A percentile compares a stretch with the other conserved stretches of the same genome.
phyloP scores from a whole-genome alignment of 495 filamentous ascomycete species.

The Bacidia rubella region DNA sequence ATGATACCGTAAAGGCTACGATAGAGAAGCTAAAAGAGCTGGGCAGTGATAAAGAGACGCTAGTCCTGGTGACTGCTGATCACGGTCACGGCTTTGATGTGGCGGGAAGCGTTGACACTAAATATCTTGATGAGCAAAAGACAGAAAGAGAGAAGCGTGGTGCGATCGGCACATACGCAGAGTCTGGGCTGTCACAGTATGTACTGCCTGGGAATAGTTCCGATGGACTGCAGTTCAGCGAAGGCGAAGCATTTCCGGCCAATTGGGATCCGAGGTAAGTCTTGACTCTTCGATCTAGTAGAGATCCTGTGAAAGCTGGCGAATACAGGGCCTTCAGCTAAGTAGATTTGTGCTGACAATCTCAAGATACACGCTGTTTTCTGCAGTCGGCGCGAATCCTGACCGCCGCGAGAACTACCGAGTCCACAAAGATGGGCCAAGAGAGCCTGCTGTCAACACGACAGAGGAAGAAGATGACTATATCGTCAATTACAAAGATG shows the following conservation, averaged over 20 bases:
- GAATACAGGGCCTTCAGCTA: too few species aligned
- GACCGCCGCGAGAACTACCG: slow-evolving; percentile 55
- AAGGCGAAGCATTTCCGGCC: slow-evolving; percentile 52
- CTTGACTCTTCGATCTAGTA: background rate
- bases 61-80: slow-evolving; percentile 60
- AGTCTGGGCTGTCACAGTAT: slow-evolving; percentile 59
- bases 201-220: slow-evolving; percentile 24
- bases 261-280: slow-evolving; percentile 54
- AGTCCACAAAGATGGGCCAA: slow-evolving; percentile 42
- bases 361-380: slow-evolving; percentile 49
- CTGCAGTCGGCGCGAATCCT: slow-evolving; percentile 48
- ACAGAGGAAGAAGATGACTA: slow-evolving; percentile 30
- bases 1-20: slow-evolving; percentile 57
- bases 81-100: slow-evolving; percentile 68
- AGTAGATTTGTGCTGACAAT: too few species aligned
- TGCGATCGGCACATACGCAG: slow-evolving; percentile 52
- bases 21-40: slow-evolving; percentile 45
- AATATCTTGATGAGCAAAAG: slow-evolving; percentile 44
- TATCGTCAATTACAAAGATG: slow-evolving; percentile 47
- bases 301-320: background rate
- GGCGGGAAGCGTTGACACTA: slow-evolving; percentile 39
- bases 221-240: slow-evolving; percentile 37
- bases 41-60: slow-evolving; percentile 46
- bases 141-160: slow-evolving; percentile 50
- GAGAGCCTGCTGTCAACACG: slow-evolving; percentile 38